These are phyloP conservation scores for Poa pratensis DNA, from an alignment of 176 grass and related monocot genomes.

Conservation along the genomic window DNA sequence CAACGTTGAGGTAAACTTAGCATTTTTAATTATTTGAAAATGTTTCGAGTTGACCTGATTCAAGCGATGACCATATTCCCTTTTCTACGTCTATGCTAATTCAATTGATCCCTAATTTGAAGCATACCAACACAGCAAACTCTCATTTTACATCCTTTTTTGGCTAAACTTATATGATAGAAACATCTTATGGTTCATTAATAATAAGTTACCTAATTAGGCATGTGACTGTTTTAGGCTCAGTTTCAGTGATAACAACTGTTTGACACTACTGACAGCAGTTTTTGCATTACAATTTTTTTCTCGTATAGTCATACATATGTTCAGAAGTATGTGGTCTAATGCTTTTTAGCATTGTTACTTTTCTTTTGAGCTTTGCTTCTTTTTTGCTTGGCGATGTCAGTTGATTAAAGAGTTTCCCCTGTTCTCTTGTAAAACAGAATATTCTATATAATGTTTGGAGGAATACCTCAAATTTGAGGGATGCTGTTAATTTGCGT, in stretches of 20 bases:
- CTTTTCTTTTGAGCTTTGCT: constrained; percentile 4
- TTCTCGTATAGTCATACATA: neutral
- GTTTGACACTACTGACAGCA: neutral
- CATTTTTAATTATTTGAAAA: constrained; percentile 21
- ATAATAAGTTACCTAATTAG: neutral
- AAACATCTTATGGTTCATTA: neutral
- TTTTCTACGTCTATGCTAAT: neutral
- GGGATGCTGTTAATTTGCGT: constrained; percentile 66
- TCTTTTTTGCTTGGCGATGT: constrained; percentile 27
- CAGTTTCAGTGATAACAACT: constrained; percentile 5
- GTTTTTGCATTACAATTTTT: constrained; percentile 18
- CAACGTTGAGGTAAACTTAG: constrained; percentile 65
- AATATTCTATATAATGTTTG: constrained; percentile 67
- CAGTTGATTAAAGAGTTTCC: constrained; percentile 32
- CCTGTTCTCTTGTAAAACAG: constrained; percentile 58
- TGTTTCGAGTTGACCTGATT: constrained; percentile 24
- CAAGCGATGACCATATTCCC: neutral
- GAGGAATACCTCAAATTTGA: constrained; percentile 55
- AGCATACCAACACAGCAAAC: neutral
- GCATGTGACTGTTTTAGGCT: neutral
- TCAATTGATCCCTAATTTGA: neutral
- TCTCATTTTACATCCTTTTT: neutral
- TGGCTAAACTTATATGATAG: neutral
- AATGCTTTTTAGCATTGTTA: constrained; percentile 10
- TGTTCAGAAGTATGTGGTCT: neutral